Evolutionary conservation across 1,284 basidiomycete genomes (phyloP), one percentile per base, ranked within the genome.

Genomic region (Tranzscheliella williamsii): DNA sequence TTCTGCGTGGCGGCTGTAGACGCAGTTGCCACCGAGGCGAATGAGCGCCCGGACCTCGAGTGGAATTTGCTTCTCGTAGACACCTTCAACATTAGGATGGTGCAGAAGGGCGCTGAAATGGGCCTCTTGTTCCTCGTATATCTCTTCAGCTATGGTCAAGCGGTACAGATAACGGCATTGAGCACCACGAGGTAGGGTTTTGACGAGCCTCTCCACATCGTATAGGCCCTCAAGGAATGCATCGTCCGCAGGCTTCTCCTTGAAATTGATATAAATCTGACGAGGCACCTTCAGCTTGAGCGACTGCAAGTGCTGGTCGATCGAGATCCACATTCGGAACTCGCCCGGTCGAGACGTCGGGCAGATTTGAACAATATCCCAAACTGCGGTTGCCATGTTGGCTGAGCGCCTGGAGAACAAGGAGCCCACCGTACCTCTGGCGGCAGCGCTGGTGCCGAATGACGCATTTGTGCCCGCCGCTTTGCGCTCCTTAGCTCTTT

Each of bases 321-420:
- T 85, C 0, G 86, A 87, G 4, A 97, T 82, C 95, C 94, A 98
- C 38, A 98, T 79, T 13, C 85, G 85, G 79, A 88, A 97, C 34
- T 91, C 87, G 23, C 95, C 94, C 1, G 88, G 84, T 21, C 84
- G 85, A 42, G 83, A 83, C 40, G 85, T 88, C 0, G 86, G 84
- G 17, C 89, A 86, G 57, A 99, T 87, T 71, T 97, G 94, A 1
- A 98, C 82, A 40, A 99, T 82, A 68, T 98, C 94, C 94, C 95
- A 97, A 35, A 86, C 84, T 18, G 86, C 83, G 23, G 84, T 85
- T 6, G 85, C 82, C 63, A 87, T 85, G 44, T 80, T 80, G 49
- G 85, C 80, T 23, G 84, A 84, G 21, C 84, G 83, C 24, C 87
- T 84, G 38, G 84, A 85, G 79, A 98, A 89, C 84, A 97, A 88